Evolutionary conservation across 768 basidiomycete genomes (phyloP).

Genomic region (Lactarius vividus): DNA sequence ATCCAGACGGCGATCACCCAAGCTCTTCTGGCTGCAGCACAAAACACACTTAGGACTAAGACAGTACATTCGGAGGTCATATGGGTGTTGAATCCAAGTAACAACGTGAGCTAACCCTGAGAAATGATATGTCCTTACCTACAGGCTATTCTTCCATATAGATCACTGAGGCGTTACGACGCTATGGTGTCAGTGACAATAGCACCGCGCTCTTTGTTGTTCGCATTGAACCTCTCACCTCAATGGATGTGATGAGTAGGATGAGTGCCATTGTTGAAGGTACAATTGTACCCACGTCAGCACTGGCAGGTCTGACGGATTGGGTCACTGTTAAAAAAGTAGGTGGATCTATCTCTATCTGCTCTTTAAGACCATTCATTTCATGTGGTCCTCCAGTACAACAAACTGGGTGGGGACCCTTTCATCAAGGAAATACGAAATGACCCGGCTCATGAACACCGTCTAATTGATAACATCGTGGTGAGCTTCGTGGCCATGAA

Average conservation of each 20-base stretch:
- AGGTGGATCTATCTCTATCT: constrained; percentile 20
- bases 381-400: constrained; percentile 49
- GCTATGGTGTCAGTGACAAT: constrained; percentile 76
- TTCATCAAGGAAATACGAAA: constrained; percentile 39
- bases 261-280: constrained; percentile 65
- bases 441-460: constrained; percentile 38
- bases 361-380: constrained; percentile 33
- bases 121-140: constrained; percentile 1
- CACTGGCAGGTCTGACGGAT: constrained; percentile 54
- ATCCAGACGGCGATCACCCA: constrained; percentile 83
- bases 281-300: constrained; percentile 45
- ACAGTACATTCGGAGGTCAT: constrained; percentile 90
- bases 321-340: constrained; percentile 78
- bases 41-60: constrained; percentile 67
- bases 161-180: constrained; percentile 86
- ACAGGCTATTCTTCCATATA: constrained; percentile 32
- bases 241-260: constrained; percentile 43
- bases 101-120: constrained; percentile 55
- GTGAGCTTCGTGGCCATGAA: constrained; percentile 83
- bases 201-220: constrained; percentile 71
- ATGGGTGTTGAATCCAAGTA: constrained; percentile 82
- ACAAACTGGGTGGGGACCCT: constrained; percentile 63
- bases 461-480: constrained; percentile 61
- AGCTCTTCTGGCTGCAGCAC: constrained; percentile 66
- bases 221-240: constrained; percentile 48